phyloP scores from a whole-genome alignment of 2,329 filamentous ascomycete genomes.

The Nigrograna mackinnonii region DNA sequence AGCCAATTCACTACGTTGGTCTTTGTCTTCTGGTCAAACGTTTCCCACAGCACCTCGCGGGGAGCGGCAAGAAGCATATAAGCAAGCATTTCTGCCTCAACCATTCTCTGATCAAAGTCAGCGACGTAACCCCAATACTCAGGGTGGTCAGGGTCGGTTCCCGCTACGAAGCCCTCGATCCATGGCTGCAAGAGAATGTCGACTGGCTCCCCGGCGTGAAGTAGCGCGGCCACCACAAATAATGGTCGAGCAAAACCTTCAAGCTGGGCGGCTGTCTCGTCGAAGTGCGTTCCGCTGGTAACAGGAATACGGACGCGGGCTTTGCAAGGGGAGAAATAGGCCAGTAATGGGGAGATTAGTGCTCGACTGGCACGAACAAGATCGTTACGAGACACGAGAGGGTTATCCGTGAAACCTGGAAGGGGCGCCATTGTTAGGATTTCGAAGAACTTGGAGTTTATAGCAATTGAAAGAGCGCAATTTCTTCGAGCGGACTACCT shows the following conservation, averaged over 20 bases:
- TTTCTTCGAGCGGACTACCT: too few species aligned
- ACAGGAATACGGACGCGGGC: not conserved
- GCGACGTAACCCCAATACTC: conserved; percentile 1
- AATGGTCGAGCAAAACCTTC: conserved; percentile 1
- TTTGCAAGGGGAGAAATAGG: not conserved
- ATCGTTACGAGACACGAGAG: not conserved
- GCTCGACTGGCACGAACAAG: conserved; percentile 1
- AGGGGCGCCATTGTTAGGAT: conserved; percentile 7
- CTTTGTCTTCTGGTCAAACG: conserved; percentile 9
- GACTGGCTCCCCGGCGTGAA: conserved; percentile 1
- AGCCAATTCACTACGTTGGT: conserved; percentile 48
- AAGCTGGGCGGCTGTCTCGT: conserved; percentile 1
- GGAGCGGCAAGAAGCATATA: not conserved
- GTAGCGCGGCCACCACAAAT: not conserved
- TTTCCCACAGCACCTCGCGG: conserved; percentile 1
- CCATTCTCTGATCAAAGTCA: not conserved
- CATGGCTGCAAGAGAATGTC: not conserved
- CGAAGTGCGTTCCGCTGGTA: conserved; percentile 1
- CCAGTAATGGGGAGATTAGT: conserved; percentile 2
- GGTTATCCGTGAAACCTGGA: conserved; percentile 4
- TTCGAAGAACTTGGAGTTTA: too few species aligned
- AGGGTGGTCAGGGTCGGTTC: conserved; percentile 1
- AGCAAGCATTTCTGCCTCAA: not conserved
- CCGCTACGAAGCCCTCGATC: conserved; percentile 1
- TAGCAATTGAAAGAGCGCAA: too few species aligned